A percentile compares a stretch with the other conserved stretches of the same genome.
Evolutionary conservation across 768 basidiomycete genomes (phyloP).

Genomic region (Collybiopsis confluens): DNA sequence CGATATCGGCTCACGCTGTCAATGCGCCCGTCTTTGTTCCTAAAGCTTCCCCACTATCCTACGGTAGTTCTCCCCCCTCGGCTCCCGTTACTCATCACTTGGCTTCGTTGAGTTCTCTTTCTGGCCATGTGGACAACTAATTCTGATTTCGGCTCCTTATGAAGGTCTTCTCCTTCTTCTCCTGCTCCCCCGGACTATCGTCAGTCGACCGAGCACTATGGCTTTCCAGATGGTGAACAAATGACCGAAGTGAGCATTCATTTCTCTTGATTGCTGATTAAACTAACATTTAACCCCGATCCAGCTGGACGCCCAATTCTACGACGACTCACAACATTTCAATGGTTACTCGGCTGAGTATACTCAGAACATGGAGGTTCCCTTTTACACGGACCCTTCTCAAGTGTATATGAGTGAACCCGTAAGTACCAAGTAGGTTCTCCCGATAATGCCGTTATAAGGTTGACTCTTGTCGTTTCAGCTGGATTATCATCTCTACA

Average conservation of each 20-base stretch:
- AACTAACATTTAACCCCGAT: not conserved
- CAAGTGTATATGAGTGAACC: slow-evolving; percentile 63
- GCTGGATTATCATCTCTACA: slow-evolving; percentile 94
- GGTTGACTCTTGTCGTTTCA: slow-evolving; percentile 24
- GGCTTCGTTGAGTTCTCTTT: slow-evolving; percentile 16
- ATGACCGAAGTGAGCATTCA: slow-evolving; percentile 25
- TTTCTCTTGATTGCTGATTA: not conserved
- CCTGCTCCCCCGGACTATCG: slow-evolving; percentile 12
- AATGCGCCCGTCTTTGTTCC: slow-evolving; percentile 87
- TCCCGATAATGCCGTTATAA: slow-evolving; percentile 3
- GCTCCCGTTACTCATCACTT: slow-evolving; percentile 8
- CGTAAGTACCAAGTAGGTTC: slow-evolving; percentile 44
- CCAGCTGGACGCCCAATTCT: slow-evolving; percentile 27
- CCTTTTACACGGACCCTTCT: slow-evolving; percentile 37
- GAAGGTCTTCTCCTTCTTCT: slow-evolving; percentile 13
- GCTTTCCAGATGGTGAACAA: slow-evolving; percentile 24
- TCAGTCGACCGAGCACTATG: slow-evolving; percentile 20
- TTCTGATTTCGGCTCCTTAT: not conserved
- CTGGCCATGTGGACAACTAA: not conserved
- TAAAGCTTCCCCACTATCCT: slow-evolving; percentile 38
- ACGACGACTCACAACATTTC: slow-evolving; percentile 26
- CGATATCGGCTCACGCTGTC: slow-evolving; percentile 60
- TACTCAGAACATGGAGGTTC: slow-evolving; percentile 29
- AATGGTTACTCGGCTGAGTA: slow-evolving; percentile 30
- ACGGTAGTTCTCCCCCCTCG: slow-evolving; percentile 27